Percentiles rank a stretch among this genome's conserved stretches.
These are phyloP conservation scores for Naegleria lovaniensis DNA, from an alignment of 208 protist genomes.

Conservation along the genomic window DNA sequence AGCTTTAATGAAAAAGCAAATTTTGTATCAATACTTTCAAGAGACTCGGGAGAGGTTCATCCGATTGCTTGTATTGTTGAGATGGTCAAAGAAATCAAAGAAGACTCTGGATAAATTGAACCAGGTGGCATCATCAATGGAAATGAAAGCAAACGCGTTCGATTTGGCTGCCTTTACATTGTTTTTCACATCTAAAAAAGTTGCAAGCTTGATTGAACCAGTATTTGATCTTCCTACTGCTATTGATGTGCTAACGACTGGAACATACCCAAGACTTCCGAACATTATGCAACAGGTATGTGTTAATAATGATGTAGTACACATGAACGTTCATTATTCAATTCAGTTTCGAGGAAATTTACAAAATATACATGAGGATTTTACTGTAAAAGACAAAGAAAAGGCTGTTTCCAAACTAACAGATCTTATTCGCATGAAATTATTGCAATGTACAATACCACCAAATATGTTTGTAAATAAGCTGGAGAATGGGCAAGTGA, in stretches of 20 bases:
- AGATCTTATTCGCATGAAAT: conserved; percentile 11
- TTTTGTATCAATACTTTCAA: neutral
- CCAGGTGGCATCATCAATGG: neutral
- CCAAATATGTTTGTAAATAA: neutral
- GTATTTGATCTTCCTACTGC: conserved; percentile 20
- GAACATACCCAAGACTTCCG: neutral
- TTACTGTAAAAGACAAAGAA: neutral
- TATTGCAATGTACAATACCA: conserved; percentile 17
- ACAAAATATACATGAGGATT: neutral
- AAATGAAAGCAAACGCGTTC: neutral
- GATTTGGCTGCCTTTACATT: neutral
- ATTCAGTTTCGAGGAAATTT: neutral
- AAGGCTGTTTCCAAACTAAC: neutral
- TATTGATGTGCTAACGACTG: conserved; percentile 18
- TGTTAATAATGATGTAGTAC: neutral
- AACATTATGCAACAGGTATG: neutral
- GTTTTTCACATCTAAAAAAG: neutral
- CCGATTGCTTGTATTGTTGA: neutral
- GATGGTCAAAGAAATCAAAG: neutral
- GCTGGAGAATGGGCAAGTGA: conserved; percentile 16
- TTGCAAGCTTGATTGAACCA: neutral
- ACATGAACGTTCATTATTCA: neutral
- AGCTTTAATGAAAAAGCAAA: neutral
- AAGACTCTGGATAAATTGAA: neutral
- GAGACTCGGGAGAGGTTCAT: neutral